phyloP scores from a whole-genome alignment of 2,329 filamentous ascomycete species.

The Dactylellina parvicollis region DNA sequence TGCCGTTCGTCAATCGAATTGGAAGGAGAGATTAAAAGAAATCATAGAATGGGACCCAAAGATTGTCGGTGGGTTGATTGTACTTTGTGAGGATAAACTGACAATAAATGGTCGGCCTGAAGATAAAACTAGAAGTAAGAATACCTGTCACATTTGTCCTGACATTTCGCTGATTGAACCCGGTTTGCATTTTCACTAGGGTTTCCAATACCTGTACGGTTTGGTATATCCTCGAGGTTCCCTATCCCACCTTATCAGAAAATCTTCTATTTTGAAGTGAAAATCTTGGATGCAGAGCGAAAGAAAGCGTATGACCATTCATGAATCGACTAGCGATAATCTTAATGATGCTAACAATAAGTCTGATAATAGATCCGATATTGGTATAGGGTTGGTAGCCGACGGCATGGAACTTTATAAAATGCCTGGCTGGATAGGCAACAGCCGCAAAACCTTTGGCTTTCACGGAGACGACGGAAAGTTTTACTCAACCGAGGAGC shows the following conservation, averaged over 20 bases:
- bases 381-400: neutral
- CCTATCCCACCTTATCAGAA: slow-evolving; percentile 12
- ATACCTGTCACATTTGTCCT: neutral
- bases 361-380: neutral
- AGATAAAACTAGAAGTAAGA: neutral
- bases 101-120: neutral
- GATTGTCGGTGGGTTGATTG: neutral
- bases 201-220: neutral
- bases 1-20: neutral
- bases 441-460: neutral
- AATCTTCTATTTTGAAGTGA: slow-evolving; percentile 31
- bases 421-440: neutral
- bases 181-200: neutral
- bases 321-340: neutral
- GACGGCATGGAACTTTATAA: neutral
- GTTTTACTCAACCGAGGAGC: neutral
- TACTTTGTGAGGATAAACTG: slow-evolving; percentile 1
- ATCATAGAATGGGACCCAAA: slow-evolving; percentile 8
- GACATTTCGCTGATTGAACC: neutral
- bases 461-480: slow-evolving; percentile 8
- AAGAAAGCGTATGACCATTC: neutral
- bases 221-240: neutral
- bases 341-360: neutral
- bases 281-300: neutral
- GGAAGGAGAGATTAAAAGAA: neutral